Percentiles rank a stretch among this genome's conserved stretches.
Conservation (phyloP, 768 basidiomycete species). For the Mycena indigotica region DNA sequence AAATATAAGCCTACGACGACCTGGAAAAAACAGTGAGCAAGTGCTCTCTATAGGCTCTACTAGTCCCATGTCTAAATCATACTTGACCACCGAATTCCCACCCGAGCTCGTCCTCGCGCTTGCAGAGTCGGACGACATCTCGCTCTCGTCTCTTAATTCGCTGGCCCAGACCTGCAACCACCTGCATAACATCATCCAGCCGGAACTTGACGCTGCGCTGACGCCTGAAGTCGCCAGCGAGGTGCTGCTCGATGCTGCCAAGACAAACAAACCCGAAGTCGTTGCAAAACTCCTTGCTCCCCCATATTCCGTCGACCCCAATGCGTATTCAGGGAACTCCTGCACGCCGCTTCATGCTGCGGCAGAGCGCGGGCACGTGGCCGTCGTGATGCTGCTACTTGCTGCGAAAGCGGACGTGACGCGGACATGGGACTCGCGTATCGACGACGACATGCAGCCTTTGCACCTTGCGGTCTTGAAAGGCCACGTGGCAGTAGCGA, state of each 20-base stretch:
- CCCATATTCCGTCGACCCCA: neutral
- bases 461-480: neutral
- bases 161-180: slow-evolving; percentile 1
- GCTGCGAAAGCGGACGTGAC: neutral
- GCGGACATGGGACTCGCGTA: neutral
- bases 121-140: neutral
- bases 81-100: too few species aligned
- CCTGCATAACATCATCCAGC: slow-evolving; percentile 1
- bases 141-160: neutral
- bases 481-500: neutral
- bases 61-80: too few species aligned
- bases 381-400: neutral
- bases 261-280: neutral
- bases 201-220: neutral
- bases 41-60: too few species aligned
- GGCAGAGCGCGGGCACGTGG: neutral
- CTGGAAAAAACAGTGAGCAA: too few species aligned
- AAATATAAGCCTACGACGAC: too few species aligned
- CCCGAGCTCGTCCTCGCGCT: neutral
- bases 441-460: neutral
- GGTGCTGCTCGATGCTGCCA: neutral
- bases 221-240: neutral
- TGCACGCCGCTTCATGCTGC: slow-evolving; percentile 5
- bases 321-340: neutral
- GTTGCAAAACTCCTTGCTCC: neutral